Conservation (phyloP, 352 stramenopile species). For the Pythium folliculosum region DNA sequence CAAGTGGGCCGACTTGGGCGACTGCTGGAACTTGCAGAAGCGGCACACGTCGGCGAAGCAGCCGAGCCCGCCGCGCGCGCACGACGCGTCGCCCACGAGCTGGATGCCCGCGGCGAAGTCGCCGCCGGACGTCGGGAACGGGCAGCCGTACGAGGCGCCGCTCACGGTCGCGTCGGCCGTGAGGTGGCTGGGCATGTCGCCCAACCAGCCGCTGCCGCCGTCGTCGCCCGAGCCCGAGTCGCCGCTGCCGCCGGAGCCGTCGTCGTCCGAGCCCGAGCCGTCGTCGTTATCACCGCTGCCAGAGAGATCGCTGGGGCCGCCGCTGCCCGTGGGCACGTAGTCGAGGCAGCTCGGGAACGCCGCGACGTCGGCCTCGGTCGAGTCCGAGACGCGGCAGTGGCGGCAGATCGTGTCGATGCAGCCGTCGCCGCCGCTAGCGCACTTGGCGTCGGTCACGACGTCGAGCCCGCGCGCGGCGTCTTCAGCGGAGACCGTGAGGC, state of each 20-base stretch:
- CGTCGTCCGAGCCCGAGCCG: background rate
- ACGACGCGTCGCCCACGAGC: conserved; percentile 21
- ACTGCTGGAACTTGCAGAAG: conserved; percentile 15
- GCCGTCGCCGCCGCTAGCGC: background rate
- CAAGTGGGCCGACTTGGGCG: conserved; percentile 18
- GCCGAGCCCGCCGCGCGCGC: conserved; percentile 10
- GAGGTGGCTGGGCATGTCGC: background rate
- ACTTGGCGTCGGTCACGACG: background rate
- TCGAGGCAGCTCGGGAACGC: background rate
- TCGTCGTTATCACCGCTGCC: background rate
- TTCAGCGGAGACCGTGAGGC: background rate
- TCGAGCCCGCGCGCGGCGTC: background rate
- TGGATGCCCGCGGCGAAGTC: conserved; percentile 25
- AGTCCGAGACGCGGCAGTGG: background rate
- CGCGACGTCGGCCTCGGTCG: background rate
- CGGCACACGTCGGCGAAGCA: conserved; percentile 12
- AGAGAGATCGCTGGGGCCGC: background rate
- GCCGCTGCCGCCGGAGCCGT: background rate
- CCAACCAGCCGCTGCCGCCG: background rate
- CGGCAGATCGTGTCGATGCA: conserved; percentile 5
- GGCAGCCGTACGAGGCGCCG: conserved; percentile 2
- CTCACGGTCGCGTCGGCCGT: background rate
- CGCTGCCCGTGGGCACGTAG: background rate
- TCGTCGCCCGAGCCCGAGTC: background rate
- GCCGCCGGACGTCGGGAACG: conserved; percentile 14